Conservation (phyloP, 352 stramenopile species). For the Phytophthora sp. region DNA sequence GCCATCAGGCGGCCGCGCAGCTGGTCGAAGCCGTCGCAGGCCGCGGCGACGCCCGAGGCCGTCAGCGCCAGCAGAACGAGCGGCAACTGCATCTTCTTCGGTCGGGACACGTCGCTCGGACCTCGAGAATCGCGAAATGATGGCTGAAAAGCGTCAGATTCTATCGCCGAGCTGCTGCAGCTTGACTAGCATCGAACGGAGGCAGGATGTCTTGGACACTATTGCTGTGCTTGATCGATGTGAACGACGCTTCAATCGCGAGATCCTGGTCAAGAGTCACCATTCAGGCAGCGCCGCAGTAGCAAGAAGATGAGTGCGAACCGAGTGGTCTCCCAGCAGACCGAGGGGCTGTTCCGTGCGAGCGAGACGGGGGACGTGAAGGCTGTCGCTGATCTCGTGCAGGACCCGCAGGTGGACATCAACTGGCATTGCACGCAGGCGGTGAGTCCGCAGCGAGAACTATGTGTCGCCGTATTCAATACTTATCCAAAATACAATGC, state of each 20-base stretch:
- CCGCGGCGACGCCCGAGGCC: not conserved
- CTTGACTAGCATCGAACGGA: not conserved
- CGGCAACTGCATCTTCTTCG: slow-evolving; percentile 9
- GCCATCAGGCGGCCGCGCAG: slow-evolving; percentile 27
- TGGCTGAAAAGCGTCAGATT: not conserved
- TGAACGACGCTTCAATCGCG: slow-evolving; percentile 2
- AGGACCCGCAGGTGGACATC: slow-evolving; percentile 53
- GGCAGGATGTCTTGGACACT: not conserved
- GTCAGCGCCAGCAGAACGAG: slow-evolving; percentile 10
- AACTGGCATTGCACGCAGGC: slow-evolving; percentile 79
- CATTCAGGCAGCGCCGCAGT: too few species aligned
- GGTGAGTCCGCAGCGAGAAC: slow-evolving; percentile 25
- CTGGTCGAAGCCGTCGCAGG: slow-evolving; percentile 31
- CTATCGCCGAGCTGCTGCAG: not conserved
- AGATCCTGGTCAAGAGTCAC: slow-evolving; percentile 5
- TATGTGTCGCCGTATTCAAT: not conserved
- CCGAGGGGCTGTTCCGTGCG: slow-evolving; percentile 62
- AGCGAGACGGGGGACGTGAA: slow-evolving; percentile 60
- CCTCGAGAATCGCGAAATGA: slow-evolving; percentile 21
- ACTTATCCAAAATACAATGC: not conserved
- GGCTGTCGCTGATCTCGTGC: slow-evolving; percentile 48
- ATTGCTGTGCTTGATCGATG: not conserved
- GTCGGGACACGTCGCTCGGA: not conserved
- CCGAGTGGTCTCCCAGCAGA: slow-evolving; percentile 60
- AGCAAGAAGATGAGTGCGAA: slow-evolving; percentile 65